phyloP scores from a whole-genome alignment of 2,329 filamentous ascomycete genomes.

The Calonectria multiphialidica region DNA sequence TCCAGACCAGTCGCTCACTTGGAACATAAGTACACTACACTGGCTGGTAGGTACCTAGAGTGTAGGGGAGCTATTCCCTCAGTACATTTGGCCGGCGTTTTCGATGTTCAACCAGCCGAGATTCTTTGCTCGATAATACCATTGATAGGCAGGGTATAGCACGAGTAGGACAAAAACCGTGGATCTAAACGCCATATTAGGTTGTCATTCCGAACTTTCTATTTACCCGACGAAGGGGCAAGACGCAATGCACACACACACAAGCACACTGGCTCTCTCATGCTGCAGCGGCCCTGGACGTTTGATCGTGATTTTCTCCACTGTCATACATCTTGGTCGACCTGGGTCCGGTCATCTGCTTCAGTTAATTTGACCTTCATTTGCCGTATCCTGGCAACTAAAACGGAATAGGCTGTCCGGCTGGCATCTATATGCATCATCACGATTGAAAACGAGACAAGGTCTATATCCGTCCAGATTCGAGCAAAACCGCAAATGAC shows the following conservation, averaged over 20 bases:
- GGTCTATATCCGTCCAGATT: too few species aligned
- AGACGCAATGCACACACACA: neutral
- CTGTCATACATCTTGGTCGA: conserved; percentile 14
- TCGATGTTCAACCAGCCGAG: neutral
- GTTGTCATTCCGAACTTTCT: neutral
- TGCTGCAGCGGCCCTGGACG: conserved; percentile 14
- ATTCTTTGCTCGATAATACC: neutral
- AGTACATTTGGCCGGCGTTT: neutral
- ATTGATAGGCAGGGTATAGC: too few species aligned
- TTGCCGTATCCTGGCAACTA: neutral
- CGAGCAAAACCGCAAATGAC: too few species aligned
- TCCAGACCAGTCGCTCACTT: conserved; percentile 4
- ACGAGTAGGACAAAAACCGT: neutral
- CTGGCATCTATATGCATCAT: neutral
- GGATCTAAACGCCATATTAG: neutral
- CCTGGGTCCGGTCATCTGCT: neutral
- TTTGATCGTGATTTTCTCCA: conserved; percentile 26
- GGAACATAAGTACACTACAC: neutral
- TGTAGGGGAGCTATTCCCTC: neutral
- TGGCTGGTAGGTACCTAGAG: neutral
- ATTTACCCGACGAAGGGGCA: neutral
- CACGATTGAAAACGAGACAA: neutral
- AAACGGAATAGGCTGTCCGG: neutral
- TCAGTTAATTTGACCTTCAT: neutral
- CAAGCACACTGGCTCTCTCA: neutral